Percentiles rank a stretch among this genome's conserved stretches.
Evolutionary conservation across 2,329 filamentous ascomycete genomes (phyloP).

Genomic region (Colletotrichum lentis): DNA sequence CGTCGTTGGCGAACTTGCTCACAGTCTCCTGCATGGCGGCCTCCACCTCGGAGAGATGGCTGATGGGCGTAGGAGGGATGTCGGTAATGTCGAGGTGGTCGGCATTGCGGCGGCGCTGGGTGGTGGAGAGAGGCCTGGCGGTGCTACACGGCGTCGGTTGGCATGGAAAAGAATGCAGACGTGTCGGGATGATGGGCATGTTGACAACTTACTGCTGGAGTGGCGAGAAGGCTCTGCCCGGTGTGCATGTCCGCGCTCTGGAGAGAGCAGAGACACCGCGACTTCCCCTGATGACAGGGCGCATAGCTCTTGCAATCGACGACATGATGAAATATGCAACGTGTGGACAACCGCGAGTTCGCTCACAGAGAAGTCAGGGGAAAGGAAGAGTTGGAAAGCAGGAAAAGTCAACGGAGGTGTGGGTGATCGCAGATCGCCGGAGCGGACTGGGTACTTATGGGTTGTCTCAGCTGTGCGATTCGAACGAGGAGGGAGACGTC

Average conservation of each 20-base stretch:
- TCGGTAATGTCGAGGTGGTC: conserved; percentile 70
- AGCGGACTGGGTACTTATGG: conserved; percentile 29
- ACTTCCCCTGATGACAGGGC: conserved; percentile 60
- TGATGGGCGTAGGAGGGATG: conserved; percentile 89
- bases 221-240: conserved; percentile 33
- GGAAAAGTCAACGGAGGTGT: not conserved
- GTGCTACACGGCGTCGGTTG: conserved; percentile 39
- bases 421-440: conserved; percentile 22
- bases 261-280: conserved; percentile 44
- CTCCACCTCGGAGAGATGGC: conserved; percentile 90
- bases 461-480: conserved; percentile 24
- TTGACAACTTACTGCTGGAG: conserved; percentile 46
- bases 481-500: conserved; percentile 9
- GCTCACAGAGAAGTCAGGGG: not conserved
- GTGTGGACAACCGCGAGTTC: not conserved
- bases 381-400: conserved; percentile 23
- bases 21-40: conserved; percentile 88
- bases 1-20: conserved; percentile 87
- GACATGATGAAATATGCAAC: conserved; percentile 50
- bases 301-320: conserved; percentile 59
- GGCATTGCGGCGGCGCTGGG: conserved; percentile 61
- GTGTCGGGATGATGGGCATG: not conserved
- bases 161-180: conserved; percentile 6
- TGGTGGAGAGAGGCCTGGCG: conserved; percentile 67
- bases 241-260: conserved; percentile 41